Conservation (phyloP, 78 protist species). For the Dictyostelium firmibasis region DNA sequence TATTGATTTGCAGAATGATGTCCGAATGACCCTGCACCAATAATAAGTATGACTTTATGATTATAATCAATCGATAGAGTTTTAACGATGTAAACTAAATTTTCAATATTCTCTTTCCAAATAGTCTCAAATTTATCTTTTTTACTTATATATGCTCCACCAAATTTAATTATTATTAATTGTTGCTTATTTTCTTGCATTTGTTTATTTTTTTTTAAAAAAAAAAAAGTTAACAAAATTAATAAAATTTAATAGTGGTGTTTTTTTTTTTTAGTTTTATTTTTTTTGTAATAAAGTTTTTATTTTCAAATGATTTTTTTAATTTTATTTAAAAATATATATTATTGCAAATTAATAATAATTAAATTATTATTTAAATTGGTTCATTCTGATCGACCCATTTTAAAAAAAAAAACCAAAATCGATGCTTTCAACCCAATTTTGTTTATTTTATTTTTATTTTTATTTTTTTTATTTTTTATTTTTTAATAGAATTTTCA, state of each 20-base stretch:
- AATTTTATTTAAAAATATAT: too few species aligned
- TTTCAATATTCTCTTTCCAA: background rate
- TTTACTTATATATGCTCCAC: conserved; percentile 53
- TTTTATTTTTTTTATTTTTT: background rate
- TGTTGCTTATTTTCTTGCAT: background rate
- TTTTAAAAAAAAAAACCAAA: background rate
- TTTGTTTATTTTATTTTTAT: background rate
- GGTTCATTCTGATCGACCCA: background rate
- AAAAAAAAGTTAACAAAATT: too few species aligned
- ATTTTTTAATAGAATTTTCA: background rate
- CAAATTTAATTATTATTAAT: conserved; percentile 45
- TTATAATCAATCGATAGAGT: background rate
- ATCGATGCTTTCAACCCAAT: background rate
- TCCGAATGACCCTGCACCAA: conserved; percentile 75
- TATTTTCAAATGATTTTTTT: too few species aligned
- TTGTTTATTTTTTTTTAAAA: too few species aligned
- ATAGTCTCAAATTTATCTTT: conserved; percentile 1
- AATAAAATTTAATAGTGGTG: too few species aligned
- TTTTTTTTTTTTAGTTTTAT: too few species aligned
- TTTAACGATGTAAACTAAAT: background rate
- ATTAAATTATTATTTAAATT: too few species aligned
- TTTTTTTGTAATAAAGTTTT: too few species aligned
- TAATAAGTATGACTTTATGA: background rate
- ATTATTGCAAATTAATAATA: too few species aligned
- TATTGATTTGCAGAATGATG: conserved; percentile 47